These are phyloP conservation scores for Vitis labrusca DNA, from an alignment of 164 flowering plant species.

Conservation along the genomic window DNA sequence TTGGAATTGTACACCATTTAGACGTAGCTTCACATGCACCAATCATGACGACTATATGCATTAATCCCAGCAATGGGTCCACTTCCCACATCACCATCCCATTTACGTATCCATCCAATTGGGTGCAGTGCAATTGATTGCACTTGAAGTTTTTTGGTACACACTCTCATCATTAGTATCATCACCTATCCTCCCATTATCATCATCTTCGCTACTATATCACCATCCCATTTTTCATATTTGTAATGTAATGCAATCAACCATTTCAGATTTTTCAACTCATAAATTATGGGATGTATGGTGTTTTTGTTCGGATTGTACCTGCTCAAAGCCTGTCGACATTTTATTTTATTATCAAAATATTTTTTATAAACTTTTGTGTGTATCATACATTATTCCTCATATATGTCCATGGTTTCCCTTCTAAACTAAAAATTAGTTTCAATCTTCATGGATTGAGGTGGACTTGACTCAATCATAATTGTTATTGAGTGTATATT, in stretches of 20 bases:
- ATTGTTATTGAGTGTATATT: no score
- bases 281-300: conserved; percentile 5
- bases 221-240: conserved; percentile 1
- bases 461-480: no score
- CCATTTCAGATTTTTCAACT: conserved; percentile 2
- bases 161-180: conserved; percentile 3
- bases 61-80: neutral
- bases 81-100: neutral
- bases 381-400: no score
- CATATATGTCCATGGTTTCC: no score
- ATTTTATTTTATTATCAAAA: no score
- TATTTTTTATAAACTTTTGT: no score
- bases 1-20: neutral
- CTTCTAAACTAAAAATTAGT: no score
- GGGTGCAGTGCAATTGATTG: conserved; percentile 13
- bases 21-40: conserved; percentile 18
- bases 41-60: conserved; percentile 13
- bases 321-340: no score
- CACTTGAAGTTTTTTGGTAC: conserved; percentile 1
- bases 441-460: no score
- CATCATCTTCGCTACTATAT: neutral
- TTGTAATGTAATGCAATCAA: neutral
- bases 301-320: neutral
- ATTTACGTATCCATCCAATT: neutral
- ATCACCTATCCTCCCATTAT: neutral